Base-by-base conservation (phyloP, 1,139 yeast species). In the Zhuliangozyma parablackwelliae region DNA sequence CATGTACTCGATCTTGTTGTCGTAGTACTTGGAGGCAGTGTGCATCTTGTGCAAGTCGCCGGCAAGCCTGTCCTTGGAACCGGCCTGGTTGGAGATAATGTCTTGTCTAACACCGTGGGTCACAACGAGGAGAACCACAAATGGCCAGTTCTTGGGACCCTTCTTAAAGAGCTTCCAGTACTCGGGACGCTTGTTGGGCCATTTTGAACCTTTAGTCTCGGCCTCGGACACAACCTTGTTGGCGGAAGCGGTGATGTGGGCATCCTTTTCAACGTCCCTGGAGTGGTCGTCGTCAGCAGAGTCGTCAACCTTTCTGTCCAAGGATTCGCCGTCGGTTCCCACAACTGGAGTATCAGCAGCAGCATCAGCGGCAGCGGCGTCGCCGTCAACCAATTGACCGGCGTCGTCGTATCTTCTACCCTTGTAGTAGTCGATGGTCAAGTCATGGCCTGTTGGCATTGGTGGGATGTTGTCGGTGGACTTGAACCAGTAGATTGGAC, bases 1-100 rank as follows among this genome's bases (percentile, higher is more conserved):
- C 49, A 83, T 63, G 58, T 72, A 82, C 61, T 83, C 94, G 42
- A 81, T 67, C 61, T 79, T 78, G 72, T 78, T 80, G 57, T 82
- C 87, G 59, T 82, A 83, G 54, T 73, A 77, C 58, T 77, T 79
- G 45, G 89, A 77, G 38, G 68, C 64, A 21, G 68, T 48, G 57
- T 82, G 87, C 69, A 81, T 63, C 28, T 56, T 61, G 36, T 64
- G 58, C 36, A 81, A 61, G 47, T 73, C 67, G 38, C 69, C 69
- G 26, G 71, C 48, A 45, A 69, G 62, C 39, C 48, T 47, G 44
- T 52, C 69, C 35, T 50, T 52, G 3, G 53, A 48, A 27, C 50
- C 46, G 32, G 70, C 62, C 58, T 82, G 87, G 38, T 58, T 54
- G 16, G 63, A 38, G 44, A 83, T 74, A 43, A 83, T 78, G 56